phyloP scores from a whole-genome alignment of 768 basidiomycete species.

The Amanita inopinata region DNA sequence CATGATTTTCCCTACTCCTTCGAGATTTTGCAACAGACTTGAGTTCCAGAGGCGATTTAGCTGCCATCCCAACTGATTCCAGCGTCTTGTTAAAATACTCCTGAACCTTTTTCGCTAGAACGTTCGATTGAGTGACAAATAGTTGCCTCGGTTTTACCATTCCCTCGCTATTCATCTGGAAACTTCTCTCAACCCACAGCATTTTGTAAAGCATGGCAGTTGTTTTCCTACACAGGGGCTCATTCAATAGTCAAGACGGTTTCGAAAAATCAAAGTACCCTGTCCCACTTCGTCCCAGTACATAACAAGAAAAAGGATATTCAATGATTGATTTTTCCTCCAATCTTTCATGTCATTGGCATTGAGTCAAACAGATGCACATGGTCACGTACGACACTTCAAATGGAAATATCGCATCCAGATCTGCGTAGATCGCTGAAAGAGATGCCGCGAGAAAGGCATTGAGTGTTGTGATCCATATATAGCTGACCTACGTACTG shows the following conservation, averaged over 20 bases:
- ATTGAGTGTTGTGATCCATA: not conserved
- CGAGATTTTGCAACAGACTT: constrained; percentile 16
- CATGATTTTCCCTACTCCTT: constrained; percentile 11
- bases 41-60: constrained; percentile 29
- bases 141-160: constrained; percentile 50
- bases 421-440: constrained; percentile 40
- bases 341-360: constrained; percentile 18
- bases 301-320: constrained; percentile 50
- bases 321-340: constrained; percentile 51
- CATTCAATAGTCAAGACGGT: not conserved
- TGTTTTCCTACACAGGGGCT: constrained; percentile 57
- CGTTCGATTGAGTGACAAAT: constrained; percentile 62
- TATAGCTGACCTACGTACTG: constrained; percentile 17
- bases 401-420: constrained; percentile 36
- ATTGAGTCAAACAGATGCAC: not conserved
- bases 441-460: too few relatives aligned
- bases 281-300: constrained; percentile 64
- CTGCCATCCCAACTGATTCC: constrained; percentile 29
- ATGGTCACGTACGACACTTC: constrained; percentile 28
- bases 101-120: constrained; percentile 61
- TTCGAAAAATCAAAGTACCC: constrained; percentile 33
- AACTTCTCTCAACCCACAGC: constrained; percentile 54
- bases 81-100: constrained; percentile 50
- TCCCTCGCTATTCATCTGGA: constrained; percentile 25
- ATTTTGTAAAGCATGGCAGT: constrained; percentile 75